These are phyloP conservation scores for Insectozyma bohioensis DNA, from an alignment of 1,139 yeast species.

Conservation along the genomic window DNA sequence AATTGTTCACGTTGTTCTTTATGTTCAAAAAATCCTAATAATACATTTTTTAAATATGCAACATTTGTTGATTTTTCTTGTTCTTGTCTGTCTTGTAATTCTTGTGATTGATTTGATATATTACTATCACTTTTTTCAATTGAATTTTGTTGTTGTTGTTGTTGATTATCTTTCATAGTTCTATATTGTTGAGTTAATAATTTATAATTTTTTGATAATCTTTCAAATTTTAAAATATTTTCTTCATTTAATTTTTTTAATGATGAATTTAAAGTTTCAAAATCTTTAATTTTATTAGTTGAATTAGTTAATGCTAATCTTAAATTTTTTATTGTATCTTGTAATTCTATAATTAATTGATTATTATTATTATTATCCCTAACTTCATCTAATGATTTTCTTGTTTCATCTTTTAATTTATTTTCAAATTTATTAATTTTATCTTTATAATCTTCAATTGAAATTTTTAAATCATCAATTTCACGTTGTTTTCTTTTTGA, in stretches of 20 bases:
- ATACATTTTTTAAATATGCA: slow-evolving; percentile 82
- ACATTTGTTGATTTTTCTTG: slow-evolving; percentile 33
- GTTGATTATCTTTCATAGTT: slow-evolving; percentile 19
- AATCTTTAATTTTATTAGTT: slow-evolving; percentile 52
- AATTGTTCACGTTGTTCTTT: slow-evolving; percentile 85
- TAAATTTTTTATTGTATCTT: slow-evolving; percentile 42
- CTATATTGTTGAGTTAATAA: slow-evolving; percentile 57
- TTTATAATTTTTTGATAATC: slow-evolving; percentile 67
- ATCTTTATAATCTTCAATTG: slow-evolving; percentile 26
- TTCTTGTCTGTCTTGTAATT: not conserved
- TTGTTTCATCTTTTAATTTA: slow-evolving; percentile 24
- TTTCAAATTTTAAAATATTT: slow-evolving; percentile 59
- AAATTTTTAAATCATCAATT: slow-evolving; percentile 41
- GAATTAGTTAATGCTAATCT: slow-evolving; percentile 53
- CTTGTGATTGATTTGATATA: not conserved
- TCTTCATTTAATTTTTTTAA: slow-evolving; percentile 71
- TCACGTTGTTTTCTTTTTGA: slow-evolving; percentile 54
- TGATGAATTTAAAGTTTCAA: slow-evolving; percentile 55
- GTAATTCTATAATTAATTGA: slow-evolving; percentile 15
- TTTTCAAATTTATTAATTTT: slow-evolving; percentile 38
- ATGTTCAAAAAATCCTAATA: slow-evolving; percentile 86
- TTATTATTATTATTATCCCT: slow-evolving; percentile 2
- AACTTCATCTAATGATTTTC: slow-evolving; percentile 1
- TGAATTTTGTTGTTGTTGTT: slow-evolving; percentile 1
- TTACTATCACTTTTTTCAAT: slow-evolving; percentile 2